These are phyloP conservation scores for Dictyostelium discoideum DNA, from an alignment of 78 protist genomes.

Conservation along the genomic window DNA sequence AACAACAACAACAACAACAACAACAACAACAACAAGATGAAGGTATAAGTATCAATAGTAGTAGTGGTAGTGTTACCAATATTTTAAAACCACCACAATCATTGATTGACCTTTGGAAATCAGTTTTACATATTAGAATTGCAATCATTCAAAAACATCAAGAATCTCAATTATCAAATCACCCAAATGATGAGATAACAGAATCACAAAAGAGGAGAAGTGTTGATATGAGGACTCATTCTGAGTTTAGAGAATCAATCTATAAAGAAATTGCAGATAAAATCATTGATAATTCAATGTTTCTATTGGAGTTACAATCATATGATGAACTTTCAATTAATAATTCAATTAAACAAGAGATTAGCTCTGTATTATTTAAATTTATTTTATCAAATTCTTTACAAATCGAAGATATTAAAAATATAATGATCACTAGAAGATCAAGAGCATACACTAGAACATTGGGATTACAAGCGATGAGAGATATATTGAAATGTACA, in stretches of 20 bases:
- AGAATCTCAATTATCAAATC: conserved; percentile 22
- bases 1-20: background rate
- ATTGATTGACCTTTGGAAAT: conserved; percentile 56
- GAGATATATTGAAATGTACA: conserved; percentile 52
- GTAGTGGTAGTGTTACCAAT: background rate
- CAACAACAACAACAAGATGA: background rate
- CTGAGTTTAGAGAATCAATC: conserved; percentile 33
- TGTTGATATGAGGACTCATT: conserved; percentile 16
- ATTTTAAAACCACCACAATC: conserved; percentile 50
- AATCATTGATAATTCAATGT: conserved; percentile 55
- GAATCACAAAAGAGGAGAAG: conserved; percentile 34
- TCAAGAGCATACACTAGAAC: conserved; percentile 64
- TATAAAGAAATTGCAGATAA: conserved; percentile 63
- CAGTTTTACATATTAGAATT: conserved; percentile 29
- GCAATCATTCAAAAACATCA: conserved; percentile 76
- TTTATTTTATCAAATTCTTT: conserved; percentile 53
- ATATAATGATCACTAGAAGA: conserved; percentile 26
- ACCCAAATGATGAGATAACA: background rate
- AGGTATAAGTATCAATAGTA: background rate
- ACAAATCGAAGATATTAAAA: conserved; percentile 53
- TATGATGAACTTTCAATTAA: background rate
- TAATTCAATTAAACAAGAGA: background rate
- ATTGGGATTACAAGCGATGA: conserved; percentile 66
- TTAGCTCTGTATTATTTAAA: background rate
- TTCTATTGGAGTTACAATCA: conserved; percentile 50